Evolutionary conservation across 2,329 filamentous ascomycete species (phyloP), one percentile per base, ranked within the genome.

Genomic region (Xylariaceae sp.): DNA sequence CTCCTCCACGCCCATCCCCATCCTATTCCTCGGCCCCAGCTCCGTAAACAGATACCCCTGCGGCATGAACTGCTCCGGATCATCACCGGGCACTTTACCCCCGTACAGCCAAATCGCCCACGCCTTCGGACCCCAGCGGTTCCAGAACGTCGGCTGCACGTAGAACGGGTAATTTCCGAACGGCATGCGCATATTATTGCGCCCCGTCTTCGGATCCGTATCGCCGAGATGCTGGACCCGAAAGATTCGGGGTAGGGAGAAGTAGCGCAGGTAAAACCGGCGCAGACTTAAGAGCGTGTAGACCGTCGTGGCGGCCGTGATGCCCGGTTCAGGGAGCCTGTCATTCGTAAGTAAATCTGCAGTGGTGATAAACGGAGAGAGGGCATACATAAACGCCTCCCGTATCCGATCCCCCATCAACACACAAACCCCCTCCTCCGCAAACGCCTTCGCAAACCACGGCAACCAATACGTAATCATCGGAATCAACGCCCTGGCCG

Each of bases 101-200:
- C 80, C 81, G 51, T 71, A 64, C 6, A 74, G 53, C 68, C 78
- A 70, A 17, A 75, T 70, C 3, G 82, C 59, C 77, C 79, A 79
- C 0, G 79, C 85, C 60, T 72, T 71, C 0, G 80, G 85, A 1
- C 82, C 83, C 84, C 82, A 90, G 60, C 83, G 82, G 67, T 80
- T 83, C 82, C 79, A 83, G 47, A 82, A 71, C 0, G 81, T 87
- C 34, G 78, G 78, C 61, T 81, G 78, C 23, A 82, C 77, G 71
- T 89, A 90, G 73, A 82, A 89, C 2, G 88, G 88, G 51, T 84
- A 81, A 9, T 83, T 81, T 30, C 86, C 78, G 73, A 84, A 89
- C 44, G 76, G 65, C 0, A 74, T 66, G 70, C 67, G 74, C 35
- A 64, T 70, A 56, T 79, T 76, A 62, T 84, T 78, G 2, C 81